These are phyloP conservation scores for Pseudopithomyces chartarum DNA, from an alignment of 2,329 filamentous ascomycete genomes.

Conservation along the genomic window DNA sequence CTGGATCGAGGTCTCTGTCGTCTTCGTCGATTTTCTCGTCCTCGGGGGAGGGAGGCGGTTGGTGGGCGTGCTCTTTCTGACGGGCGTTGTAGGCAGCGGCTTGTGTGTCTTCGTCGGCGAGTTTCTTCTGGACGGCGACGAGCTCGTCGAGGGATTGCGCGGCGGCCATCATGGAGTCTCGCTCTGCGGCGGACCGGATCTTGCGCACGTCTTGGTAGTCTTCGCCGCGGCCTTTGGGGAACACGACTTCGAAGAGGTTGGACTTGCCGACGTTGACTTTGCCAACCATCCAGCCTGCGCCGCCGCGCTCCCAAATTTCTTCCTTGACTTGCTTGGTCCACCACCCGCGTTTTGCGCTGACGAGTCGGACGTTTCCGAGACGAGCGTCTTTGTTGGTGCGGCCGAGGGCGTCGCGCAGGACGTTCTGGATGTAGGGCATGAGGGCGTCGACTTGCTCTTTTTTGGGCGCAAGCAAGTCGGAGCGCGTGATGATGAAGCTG, in stretches of 20 bases:
- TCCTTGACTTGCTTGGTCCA: conserved; percentile 89
- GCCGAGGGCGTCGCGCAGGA: conserved; percentile 78
- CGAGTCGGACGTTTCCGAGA: conserved; percentile 84
- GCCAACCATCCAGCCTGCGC: conserved; percentile 94
- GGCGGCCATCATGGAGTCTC: conserved; percentile 34
- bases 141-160: conserved; percentile 35
- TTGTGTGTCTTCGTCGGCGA: conserved; percentile 41
- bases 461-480: conserved; percentile 81
- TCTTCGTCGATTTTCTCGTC: conserved; percentile 22
- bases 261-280: conserved; percentile 99
- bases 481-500: conserved; percentile 88
- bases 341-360: conserved; percentile 86
- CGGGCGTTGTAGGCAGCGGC: conserved; percentile 22
- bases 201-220: conserved; percentile 43
- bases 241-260: conserved; percentile 83
- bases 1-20: conserved; percentile 35
- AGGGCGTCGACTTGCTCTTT: conserved; percentile 83
- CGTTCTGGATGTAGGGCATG: conserved; percentile 81
- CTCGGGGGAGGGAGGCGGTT: conserved; percentile 17
- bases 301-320: conserved; percentile 81
- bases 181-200: conserved; percentile 38
- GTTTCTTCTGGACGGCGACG: conserved; percentile 29
- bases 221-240: conserved; percentile 68
- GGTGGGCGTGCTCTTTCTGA: conserved; percentile 24
- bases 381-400: conserved; percentile 70